Evolutionary conservation across 2,329 filamentous ascomycete species (phyloP), one percentile per base, ranked within the genome.

Genomic region (Purpureocillium lavendulum): DNA sequence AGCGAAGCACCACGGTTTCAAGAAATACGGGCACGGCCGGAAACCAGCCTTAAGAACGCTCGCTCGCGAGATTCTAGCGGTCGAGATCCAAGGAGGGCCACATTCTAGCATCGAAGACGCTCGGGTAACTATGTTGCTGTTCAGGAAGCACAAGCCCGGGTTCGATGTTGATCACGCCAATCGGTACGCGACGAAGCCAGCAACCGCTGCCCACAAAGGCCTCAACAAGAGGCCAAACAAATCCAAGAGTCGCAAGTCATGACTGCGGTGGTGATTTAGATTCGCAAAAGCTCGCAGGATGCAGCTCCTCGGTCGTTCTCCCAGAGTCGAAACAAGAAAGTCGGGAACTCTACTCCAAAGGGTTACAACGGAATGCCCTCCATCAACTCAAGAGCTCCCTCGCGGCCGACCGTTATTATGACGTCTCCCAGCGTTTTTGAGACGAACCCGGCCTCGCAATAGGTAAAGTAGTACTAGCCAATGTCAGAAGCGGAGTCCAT

Each of bases 121-220:
- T 2, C 71, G 87, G 49, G 87, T 86, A 5, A 82, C 88, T 1
- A 97, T 98, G 88, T 66, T 90, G 40, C 65, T 98, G 32, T 97
- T 94, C 55, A 74, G 85, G 45, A 77, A 79, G 48, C 78, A 88
- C 58, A 97, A 96, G 65, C 71, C 80, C 14, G 84, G 73, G 1
- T 96, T 98, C 56, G 92, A 97, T 56, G 68, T 79, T 41, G 87
- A 94, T 57, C 79, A 87, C 58, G 67, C 80, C 40, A 81, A 78
- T 59, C 77, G 75, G 41, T 92, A 75, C 58, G 69, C 73, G 4
- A 56, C 64, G 7, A 62, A 51, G 40, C 40, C 47, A 21, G 14
- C 38, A 8, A 13, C 40, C n/a, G n/a, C 44, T 7, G 64, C 66
- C 39, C 61, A 63, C 40, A 66, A 65, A 42, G 71, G 57, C 36